phyloP scores from a whole-genome alignment of 2,329 filamentous ascomycete genomes.

The Aphanoascus verrucosus region DNA sequence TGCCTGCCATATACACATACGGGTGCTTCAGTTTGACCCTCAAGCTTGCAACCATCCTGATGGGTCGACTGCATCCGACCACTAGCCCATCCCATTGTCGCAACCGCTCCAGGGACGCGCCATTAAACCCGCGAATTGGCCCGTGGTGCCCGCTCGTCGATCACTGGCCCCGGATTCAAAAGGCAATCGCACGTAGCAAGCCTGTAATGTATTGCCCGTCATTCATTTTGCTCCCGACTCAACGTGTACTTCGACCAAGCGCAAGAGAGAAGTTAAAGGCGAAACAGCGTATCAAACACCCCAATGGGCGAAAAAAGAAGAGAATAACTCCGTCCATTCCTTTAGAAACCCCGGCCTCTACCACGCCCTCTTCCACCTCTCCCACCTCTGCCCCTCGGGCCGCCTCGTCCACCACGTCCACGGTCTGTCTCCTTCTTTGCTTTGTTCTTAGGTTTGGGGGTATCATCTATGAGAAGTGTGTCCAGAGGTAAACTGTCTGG shows the following conservation, averaged over 20 bases:
- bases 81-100: background rate
- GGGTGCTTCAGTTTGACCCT: background rate
- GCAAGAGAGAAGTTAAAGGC: constrained; percentile 14
- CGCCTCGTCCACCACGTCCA: constrained; percentile 40
- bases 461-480: constrained; percentile 89
- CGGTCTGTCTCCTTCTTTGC: constrained; percentile 74
- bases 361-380: constrained; percentile 46
- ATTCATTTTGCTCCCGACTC: constrained; percentile 1
- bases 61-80: background rate
- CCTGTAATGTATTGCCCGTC: background rate
- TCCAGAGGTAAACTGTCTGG: constrained; percentile 92
- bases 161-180: background rate
- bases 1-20: background rate
- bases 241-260: background rate
- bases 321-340: constrained; percentile 3
- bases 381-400: constrained; percentile 41
- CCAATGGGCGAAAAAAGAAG: background rate
- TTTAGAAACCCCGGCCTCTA: constrained; percentile 32
- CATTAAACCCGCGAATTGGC: background rate
- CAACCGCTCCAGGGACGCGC: background rate
- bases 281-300: constrained; percentile 15
- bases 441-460: constrained; percentile 99
- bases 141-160: background rate
- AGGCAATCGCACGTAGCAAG: background rate
- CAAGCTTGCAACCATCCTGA: background rate